Evolutionary conservation across 2,329 filamentous ascomycete genomes (phyloP).

Genomic region (Balansia obtecta): DNA sequence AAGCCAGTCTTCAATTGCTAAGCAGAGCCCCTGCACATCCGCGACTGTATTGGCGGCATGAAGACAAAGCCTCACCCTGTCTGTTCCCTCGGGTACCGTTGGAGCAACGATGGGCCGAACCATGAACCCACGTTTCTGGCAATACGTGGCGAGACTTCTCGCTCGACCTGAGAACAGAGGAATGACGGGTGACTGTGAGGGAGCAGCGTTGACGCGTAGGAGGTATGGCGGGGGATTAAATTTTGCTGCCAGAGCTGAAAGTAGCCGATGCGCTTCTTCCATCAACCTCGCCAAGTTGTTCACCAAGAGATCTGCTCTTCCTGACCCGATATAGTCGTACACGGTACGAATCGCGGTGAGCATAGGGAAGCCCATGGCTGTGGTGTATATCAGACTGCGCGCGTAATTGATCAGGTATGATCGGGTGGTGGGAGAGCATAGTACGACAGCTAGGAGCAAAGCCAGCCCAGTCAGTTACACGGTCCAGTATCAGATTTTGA

Average conservation of each 20-base stretch:
- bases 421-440: conserved; percentile 47
- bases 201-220: conserved; percentile 20
- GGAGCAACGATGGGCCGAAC: conserved; percentile 56
- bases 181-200: conserved; percentile 50
- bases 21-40: conserved; percentile 42
- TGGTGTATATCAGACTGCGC: conserved; percentile 63
- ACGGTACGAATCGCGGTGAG: conserved; percentile 45
- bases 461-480: conserved; percentile 6
- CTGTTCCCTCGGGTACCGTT: conserved; percentile 50
- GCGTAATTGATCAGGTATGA: conserved; percentile 65
- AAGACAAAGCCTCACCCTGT: conserved; percentile 54
- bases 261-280: conserved; percentile 30
- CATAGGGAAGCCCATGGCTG: conserved; percentile 50
- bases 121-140: conserved; percentile 45
- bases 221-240: conserved; percentile 12
- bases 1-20: conserved; percentile 35
- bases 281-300: conserved; percentile 21
- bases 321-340: conserved; percentile 42
- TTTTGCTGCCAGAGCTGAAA: conserved; percentile 24
- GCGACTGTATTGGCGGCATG: conserved; percentile 51
- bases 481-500: background rate
- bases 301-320: conserved; percentile 28
- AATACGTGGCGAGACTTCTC: conserved; percentile 43
- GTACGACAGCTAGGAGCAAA: conserved; percentile 31
- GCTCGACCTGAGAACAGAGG: conserved; percentile 46